Evolutionary conservation across 2,329 filamentous ascomycete species (phyloP).

Genomic region (Esteya vermicola): DNA sequence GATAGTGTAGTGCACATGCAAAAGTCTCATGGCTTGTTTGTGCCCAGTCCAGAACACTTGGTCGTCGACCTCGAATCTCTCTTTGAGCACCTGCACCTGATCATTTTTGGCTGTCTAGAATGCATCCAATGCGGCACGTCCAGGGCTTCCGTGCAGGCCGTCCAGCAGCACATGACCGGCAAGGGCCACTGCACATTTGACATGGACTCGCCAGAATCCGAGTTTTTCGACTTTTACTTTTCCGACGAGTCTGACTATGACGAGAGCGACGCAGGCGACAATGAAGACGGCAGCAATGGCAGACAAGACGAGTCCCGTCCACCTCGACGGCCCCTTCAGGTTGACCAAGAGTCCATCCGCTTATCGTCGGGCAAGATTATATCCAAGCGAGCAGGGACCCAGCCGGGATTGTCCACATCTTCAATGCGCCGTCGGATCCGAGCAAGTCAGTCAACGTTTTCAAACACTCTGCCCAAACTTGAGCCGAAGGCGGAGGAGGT

Average conservation of each 20-base stretch:
- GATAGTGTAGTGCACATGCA: conserved; percentile 33
- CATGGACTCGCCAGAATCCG: conserved; percentile 19
- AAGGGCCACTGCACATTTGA: conserved; percentile 34
- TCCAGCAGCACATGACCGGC: conserved; percentile 35
- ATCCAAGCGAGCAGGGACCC: too few species aligned
- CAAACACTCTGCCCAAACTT: too few species aligned
- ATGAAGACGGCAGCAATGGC: background rate
- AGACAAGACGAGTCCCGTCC: too few species aligned
- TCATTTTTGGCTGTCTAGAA: conserved; percentile 32
- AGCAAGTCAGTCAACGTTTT: too few species aligned
- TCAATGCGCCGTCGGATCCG: too few species aligned
- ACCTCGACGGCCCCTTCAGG: conserved; percentile 3
- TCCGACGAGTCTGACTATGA: conserved; percentile 4
- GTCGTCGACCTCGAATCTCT: conserved; percentile 31
- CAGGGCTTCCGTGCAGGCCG: conserved; percentile 25
- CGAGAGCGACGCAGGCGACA: background rate
- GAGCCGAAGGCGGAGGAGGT: too few species aligned
- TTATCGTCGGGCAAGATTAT: conserved; percentile 19
- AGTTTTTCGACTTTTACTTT: conserved; percentile 24
- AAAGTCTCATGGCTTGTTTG: conserved; percentile 28
- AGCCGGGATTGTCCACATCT: too few species aligned
- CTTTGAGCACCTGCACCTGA: conserved; percentile 30
- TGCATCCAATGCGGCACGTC: conserved; percentile 35
- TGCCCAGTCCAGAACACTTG: conserved; percentile 20
- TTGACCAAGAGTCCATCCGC: conserved; percentile 16